Percentiles rank a stretch among this genome's conserved stretches.
Conservation (phyloP, 352 stramenopile species). For the Phytophthora quininea region DNA sequence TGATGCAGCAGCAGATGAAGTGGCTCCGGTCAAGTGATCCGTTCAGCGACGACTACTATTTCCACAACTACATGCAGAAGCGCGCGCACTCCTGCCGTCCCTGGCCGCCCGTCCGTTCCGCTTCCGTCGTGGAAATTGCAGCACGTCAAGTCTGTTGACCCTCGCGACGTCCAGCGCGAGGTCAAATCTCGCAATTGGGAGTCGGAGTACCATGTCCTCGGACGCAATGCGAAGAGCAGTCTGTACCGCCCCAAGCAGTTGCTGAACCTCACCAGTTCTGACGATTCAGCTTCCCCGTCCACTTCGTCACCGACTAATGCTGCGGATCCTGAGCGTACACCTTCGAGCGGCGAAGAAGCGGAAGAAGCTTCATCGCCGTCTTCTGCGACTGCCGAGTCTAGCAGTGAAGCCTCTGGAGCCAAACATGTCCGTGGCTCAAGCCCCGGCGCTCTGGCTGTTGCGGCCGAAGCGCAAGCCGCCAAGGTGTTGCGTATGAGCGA, state of each 20-base stretch:
- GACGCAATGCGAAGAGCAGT: constrained; percentile 79
- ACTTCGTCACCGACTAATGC: constrained; percentile 19
- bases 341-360: constrained; percentile 19
- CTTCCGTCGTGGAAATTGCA: constrained; percentile 86
- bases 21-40: constrained; percentile 84
- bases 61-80: constrained; percentile 87
- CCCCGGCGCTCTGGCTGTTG: constrained; percentile 29
- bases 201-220: constrained; percentile 72
- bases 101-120: constrained; percentile 47
- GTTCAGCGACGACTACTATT: constrained; percentile 91
- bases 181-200: constrained; percentile 81
- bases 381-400: constrained; percentile 28
- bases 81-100: constrained; percentile 37
- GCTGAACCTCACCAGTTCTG: constrained; percentile 48
- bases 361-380: constrained; percentile 13
- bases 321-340: constrained; percentile 27
- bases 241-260: constrained; percentile 79
- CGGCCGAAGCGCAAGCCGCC: constrained; percentile 31
- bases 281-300: constrained; percentile 10
- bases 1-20: constrained; percentile 88
- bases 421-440: constrained; percentile 30
- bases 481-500: constrained; percentile 69
- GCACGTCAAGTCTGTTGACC: constrained; percentile 82
- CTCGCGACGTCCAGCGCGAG: constrained; percentile 58
- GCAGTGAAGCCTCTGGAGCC: constrained; percentile 30